phyloP scores from a whole-genome alignment of 2,329 filamentous ascomycete genomes.

The Penicillium sp. region DNA sequence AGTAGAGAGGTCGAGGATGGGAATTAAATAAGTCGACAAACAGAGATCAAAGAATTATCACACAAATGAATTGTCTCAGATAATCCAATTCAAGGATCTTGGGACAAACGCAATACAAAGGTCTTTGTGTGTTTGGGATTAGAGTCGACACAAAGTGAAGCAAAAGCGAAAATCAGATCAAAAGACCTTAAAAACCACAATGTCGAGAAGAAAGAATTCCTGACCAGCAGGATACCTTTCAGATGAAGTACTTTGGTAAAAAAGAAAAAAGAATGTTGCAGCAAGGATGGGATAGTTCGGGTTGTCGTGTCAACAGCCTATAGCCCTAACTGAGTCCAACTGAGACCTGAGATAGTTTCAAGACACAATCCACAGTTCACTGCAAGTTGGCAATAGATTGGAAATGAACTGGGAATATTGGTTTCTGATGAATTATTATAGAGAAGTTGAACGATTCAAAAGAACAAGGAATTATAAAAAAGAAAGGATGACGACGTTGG shows the following conservation, averaged over 20 bases:
- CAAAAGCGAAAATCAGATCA: background rate
- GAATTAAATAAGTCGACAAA: conserved; percentile 1
- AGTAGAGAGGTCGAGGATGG: background rate
- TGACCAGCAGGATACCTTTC: conserved; percentile 24
- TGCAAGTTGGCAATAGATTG: conserved; percentile 13
- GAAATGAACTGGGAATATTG: background rate
- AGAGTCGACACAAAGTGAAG: conserved; percentile 3
- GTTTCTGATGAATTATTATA: conserved; percentile 10
- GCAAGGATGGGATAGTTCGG: conserved; percentile 30
- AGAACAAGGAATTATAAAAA: conserved; percentile 12
- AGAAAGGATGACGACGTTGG: conserved; percentile 17
- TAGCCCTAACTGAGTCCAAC: conserved; percentile 21
- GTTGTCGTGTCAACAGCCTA: conserved; percentile 33
- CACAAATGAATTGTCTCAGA: background rate
- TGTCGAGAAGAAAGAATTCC: conserved; percentile 13
- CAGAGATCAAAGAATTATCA: background rate
- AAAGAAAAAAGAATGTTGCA: conserved; percentile 24
- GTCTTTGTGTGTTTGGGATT: conserved; percentile 1
- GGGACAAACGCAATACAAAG: background rate
- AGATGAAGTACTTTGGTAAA: conserved; percentile 12
- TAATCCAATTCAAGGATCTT: background rate
- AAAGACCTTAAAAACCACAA: background rate
- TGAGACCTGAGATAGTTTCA: conserved; percentile 19
- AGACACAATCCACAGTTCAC: conserved; percentile 17
- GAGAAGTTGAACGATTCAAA: background rate